Evolutionary conservation across 768 basidiomycete genomes (phyloP).

Genomic region (Boletus coccyginus): DNA sequence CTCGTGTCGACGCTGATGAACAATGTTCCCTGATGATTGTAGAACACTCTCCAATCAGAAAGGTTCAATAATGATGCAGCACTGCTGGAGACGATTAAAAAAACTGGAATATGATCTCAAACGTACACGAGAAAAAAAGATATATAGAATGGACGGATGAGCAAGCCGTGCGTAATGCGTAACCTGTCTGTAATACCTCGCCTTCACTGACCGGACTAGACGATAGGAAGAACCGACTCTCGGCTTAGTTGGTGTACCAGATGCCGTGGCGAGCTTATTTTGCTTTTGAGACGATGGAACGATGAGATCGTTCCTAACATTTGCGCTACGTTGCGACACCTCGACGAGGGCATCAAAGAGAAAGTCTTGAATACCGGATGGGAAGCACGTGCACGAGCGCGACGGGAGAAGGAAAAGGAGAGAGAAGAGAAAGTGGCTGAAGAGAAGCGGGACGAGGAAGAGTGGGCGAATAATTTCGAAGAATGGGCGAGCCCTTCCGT

Average conservation of each 20-base stretch:
- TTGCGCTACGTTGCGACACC: conserved; percentile 35
- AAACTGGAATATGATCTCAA: conserved; percentile 80
- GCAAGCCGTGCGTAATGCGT: conserved; percentile 37
- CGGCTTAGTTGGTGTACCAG: conserved; percentile 88
- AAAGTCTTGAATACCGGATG: conserved; percentile 95
- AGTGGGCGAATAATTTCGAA: conserved; percentile 64
- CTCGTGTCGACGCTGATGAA: not conserved
- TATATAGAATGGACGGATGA: conserved; percentile 71
- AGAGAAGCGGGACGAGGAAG: conserved; percentile 65
- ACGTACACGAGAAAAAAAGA: conserved; percentile 78
- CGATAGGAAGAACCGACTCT: conserved; percentile 78
- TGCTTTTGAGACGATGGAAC: not conserved
- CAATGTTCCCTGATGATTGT: not conserved
- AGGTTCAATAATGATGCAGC: conserved; percentile 77
- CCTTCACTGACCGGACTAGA: not conserved
- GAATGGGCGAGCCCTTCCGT: conserved; percentile 57
- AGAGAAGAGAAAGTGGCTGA: conserved; percentile 62
- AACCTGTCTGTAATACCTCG: not conserved
- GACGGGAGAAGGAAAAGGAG: conserved; percentile 87
- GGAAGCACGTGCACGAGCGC: conserved; percentile 81
- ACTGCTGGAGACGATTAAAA: conserved; percentile 79
- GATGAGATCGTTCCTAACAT: not conserved
- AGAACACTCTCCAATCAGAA: conserved; percentile 63
- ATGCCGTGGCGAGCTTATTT: conserved; percentile 62
- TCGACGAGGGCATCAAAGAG: conserved; percentile 88